Evolutionary conservation across 1,284 basidiomycete genomes (phyloP).

Genomic region (Coriolopsis trogii): DNA sequence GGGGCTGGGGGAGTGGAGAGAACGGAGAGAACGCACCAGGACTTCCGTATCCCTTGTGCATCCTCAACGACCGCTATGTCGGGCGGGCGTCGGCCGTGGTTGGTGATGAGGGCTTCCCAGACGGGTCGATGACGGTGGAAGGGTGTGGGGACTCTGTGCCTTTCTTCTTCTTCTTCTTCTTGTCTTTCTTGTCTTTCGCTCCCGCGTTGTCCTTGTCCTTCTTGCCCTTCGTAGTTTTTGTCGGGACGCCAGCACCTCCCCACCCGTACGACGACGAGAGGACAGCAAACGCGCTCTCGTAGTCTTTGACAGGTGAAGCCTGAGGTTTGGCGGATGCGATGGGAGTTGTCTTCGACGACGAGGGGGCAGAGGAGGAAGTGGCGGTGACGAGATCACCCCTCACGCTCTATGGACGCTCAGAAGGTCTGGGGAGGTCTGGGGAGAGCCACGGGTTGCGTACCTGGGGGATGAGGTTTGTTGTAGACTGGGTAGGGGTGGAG

Average conservation of each 20-base stretch:
- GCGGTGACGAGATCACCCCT: no score
- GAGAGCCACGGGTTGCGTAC: background rate
- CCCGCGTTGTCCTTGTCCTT: slow-evolving; percentile 5
- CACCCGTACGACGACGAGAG: slow-evolving; percentile 26
- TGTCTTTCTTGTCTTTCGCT: background rate
- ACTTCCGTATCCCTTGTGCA: no score
- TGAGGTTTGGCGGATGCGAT: background rate
- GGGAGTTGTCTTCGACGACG: background rate
- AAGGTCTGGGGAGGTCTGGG: background rate
- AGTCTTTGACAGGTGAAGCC: slow-evolving; percentile 14
- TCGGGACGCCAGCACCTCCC: slow-evolving; percentile 6
- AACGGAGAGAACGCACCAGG: no score
- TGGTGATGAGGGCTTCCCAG: no score
- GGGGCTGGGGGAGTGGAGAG: no score
- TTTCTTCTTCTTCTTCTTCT: background rate
- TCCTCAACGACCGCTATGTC: no score
- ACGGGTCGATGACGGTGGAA: background rate
- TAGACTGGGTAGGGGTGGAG: slow-evolving; percentile 3
- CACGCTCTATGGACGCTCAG: background rate
- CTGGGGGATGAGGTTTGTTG: slow-evolving; percentile 3
- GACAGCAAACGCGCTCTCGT: slow-evolving; percentile 22
- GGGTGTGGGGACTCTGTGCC: background rate
- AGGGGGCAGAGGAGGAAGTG: background rate
- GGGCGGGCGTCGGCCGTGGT: no score
- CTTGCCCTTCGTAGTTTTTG: slow-evolving; percentile 8